phyloP scores from a whole-genome alignment of 164 flowering plant genomes.

The Akebia trifoliata region DNA sequence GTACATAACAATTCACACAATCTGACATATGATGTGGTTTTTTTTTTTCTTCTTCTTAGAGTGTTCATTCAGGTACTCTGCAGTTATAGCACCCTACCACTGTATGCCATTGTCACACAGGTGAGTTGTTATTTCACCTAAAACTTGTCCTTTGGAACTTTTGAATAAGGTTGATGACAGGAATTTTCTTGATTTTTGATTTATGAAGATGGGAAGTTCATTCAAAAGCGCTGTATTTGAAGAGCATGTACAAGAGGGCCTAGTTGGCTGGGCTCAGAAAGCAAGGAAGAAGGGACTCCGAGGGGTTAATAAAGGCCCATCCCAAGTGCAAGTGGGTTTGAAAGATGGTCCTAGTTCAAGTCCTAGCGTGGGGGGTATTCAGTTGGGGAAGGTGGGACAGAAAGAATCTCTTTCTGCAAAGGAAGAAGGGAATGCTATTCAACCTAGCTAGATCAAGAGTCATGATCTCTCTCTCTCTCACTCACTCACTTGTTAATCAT shows the following conservation, averaged over 20 bases:
- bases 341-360: conserved; percentile 18
- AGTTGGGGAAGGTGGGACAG: conserved; percentile 12
- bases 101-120: conserved; percentile 64
- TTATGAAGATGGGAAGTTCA: conserved; percentile 53
- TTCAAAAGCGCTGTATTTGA: conserved; percentile 40
- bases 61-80: conserved; percentile 26
- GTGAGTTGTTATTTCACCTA: conserved; percentile 17
- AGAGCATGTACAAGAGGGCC: conserved; percentile 32
- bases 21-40: neutral
- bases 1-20: neutral
- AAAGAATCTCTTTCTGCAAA: conserved; percentile 1
- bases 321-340: conserved; percentile 14
- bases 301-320: conserved; percentile 12
- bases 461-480: no score
- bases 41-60: conserved; percentile 8
- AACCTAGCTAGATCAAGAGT: no score
- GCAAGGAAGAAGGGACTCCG: conserved; percentile 30
- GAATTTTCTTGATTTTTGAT: neutral
- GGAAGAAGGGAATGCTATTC: conserved; percentile 4
- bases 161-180: neutral
- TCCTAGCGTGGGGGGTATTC: conserved; percentile 14
- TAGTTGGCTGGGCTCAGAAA: conserved; percentile 41
- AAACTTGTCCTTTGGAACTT: neutral
- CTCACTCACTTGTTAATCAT: no score
- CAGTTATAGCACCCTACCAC: conserved; percentile 32